phyloP scores from a whole-genome alignment of 1,139 yeast genomes.

The Taphrina deformans region DNA sequence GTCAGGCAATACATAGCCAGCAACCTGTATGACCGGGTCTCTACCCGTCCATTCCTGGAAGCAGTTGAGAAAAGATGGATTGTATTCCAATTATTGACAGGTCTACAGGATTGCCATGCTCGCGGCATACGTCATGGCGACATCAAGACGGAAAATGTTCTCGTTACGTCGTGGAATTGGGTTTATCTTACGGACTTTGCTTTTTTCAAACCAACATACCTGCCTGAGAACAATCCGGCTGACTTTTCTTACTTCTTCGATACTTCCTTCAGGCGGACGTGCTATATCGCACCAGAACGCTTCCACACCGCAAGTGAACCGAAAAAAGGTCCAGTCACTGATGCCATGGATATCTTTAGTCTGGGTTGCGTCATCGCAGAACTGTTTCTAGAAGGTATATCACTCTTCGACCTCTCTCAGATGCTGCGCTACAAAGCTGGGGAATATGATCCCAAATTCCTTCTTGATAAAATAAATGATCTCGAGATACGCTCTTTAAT shows the following conservation, averaged over 20 bases:
- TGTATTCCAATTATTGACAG: slow-evolving; percentile 69
- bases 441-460: slow-evolving; percentile 49
- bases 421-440: slow-evolving; percentile 75
- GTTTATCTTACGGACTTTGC: slow-evolving; percentile 79
- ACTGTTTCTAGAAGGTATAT: slow-evolving; percentile 78
- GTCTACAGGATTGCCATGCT: slow-evolving; percentile 64
- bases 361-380: slow-evolving; percentile 79
- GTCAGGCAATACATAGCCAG: slow-evolving; percentile 77
- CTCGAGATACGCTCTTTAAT: slow-evolving; percentile 55
- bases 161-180: slow-evolving; percentile 92
- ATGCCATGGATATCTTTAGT: slow-evolving; percentile 68
- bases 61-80: slow-evolving; percentile 81
- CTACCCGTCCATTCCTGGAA: slow-evolving; percentile 83
- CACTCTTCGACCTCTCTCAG: slow-evolving; percentile 82
- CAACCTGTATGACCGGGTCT: slow-evolving; percentile 79
- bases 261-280: slow-evolving; percentile 78
- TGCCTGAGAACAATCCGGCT: slow-evolving; percentile 95
- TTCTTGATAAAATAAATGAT: slow-evolving; percentile 58
- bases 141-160: slow-evolving; percentile 80
- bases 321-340: slow-evolving; percentile 50
- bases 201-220: slow-evolving; percentile 72
- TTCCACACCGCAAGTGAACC: slow-evolving; percentile 51
- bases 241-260: slow-evolving; percentile 90
- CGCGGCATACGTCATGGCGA: slow-evolving; percentile 71
- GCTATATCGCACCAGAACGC: slow-evolving; percentile 94